Conservation (phyloP, 352 stramenopile species). For the Globisporangium cylindrosporum region DNA sequence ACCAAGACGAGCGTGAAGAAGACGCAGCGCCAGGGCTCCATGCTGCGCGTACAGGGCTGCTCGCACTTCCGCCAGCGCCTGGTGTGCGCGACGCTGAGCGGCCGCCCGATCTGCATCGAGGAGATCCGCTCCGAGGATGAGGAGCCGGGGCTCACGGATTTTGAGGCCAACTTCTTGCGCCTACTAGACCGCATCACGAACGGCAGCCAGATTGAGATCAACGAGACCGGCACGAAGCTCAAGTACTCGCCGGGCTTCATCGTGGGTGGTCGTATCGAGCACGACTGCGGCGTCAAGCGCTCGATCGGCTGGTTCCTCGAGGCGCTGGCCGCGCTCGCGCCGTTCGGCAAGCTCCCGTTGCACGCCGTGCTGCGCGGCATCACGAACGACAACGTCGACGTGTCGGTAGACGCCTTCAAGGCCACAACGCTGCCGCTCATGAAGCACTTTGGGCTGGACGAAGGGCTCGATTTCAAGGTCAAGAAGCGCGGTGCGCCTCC, state of each 20-base stretch:
- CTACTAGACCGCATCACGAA: constrained; percentile 97
- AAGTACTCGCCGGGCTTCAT: constrained; percentile 96
- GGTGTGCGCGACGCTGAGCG: constrained; percentile 90
- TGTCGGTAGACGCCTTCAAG: constrained; percentile 94
- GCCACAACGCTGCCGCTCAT: constrained; percentile 94
- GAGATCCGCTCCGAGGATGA: constrained; percentile 95
- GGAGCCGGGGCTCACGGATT: constrained; percentile 92
- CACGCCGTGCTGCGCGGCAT: constrained; percentile 93
- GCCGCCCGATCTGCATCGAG: constrained; percentile 91
- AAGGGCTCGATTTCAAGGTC: constrained; percentile 82
- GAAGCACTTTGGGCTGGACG: constrained; percentile 95
- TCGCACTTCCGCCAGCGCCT: constrained; percentile 95
- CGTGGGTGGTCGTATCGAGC: constrained; percentile 92
- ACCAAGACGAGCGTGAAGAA: constrained; percentile 28
- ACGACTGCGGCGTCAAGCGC: constrained; percentile 91
- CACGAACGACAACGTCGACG: constrained; percentile 93
- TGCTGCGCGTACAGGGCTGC: constrained; percentile 71
- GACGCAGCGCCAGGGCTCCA: constrained; percentile 33
- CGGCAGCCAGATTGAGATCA: constrained; percentile 98
- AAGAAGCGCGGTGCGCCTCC: constrained; percentile 90
- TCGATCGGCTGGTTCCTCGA: constrained; percentile 99
- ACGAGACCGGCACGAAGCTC: constrained; percentile 98
- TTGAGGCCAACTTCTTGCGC: constrained; percentile 96
- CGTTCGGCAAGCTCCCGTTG: constrained; percentile 97
- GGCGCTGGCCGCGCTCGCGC: constrained; percentile 93